Conservation (phyloP, 108 stramenopile species). For the Pseudonitzschia multiseries region DNA sequence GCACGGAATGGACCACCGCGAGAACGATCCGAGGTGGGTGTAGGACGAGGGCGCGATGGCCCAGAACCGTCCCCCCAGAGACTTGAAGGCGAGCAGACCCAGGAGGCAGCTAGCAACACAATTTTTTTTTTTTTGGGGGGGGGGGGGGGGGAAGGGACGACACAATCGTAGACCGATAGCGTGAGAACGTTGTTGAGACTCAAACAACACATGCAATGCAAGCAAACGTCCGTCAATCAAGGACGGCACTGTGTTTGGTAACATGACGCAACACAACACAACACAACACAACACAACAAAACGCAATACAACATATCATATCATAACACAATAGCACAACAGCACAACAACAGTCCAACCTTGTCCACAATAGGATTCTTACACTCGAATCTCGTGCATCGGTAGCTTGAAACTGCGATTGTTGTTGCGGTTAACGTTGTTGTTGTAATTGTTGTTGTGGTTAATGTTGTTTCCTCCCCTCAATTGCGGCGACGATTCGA, state of each 20-base stretch:
- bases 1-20: constrained; percentile 55
- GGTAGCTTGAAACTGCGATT: not conserved
- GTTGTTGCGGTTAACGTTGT: too few species aligned
- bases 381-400: constrained; percentile 36
- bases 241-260: too few species aligned
- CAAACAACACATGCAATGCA: too few species aligned
- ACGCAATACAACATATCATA: too few species aligned
- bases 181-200: too few species aligned
- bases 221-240: too few species aligned
- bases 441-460: too few species aligned
- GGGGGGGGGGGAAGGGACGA: too few species aligned
- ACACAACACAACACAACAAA: too few species aligned
- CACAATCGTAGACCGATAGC: too few species aligned
- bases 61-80: constrained; percentile 75
- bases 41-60: constrained; percentile 79
- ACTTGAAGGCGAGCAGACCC: constrained; percentile 71
- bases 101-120: constrained; percentile 44
- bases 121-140: not conserved
- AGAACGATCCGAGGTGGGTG: constrained; percentile 78
- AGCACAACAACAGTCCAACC: not conserved
- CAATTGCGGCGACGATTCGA: not conserved
- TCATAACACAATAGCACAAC: not conserved
- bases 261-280: too few species aligned
- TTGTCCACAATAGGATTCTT: constrained; percentile 6
- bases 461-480: not conserved